Evolutionary conservation across 2,329 filamentous ascomycete genomes (phyloP).

Genomic region (Exophiala aquamarina): DNA sequence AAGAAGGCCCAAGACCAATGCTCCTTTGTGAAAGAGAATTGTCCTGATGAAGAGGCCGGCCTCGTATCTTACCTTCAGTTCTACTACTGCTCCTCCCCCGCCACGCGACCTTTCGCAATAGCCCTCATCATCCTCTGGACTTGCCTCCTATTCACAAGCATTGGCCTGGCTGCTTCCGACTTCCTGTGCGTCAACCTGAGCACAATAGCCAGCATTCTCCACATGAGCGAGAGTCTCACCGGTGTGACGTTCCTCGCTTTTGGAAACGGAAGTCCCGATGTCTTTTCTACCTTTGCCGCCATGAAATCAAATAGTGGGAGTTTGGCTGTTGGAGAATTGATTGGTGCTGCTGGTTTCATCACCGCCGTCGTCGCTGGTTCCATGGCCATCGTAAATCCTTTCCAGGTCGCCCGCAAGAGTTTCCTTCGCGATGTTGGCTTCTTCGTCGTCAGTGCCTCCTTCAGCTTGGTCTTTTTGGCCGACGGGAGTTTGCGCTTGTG

Average conservation of each 20-base stretch:
- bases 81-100: constrained; percentile 79
- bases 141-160: constrained; percentile 87
- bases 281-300: constrained; percentile 97
- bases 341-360: constrained; percentile 94
- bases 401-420: constrained; percentile 83
- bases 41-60: constrained; percentile 84
- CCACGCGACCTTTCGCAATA: constrained; percentile 76
- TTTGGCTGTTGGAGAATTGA: constrained; percentile 90
- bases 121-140: constrained; percentile 77
- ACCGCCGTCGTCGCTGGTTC: constrained; percentile 93
- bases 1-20: constrained; percentile 79
- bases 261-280: constrained; percentile 95
- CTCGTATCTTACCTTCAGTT: constrained; percentile 83
- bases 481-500: constrained; percentile 82
- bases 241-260: constrained; percentile 96
- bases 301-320: constrained; percentile 98
- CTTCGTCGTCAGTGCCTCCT: constrained; percentile 82
- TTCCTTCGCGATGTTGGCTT: constrained; percentile 91
- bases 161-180: constrained; percentile 95
- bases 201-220: constrained; percentile 84
- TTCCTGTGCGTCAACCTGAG: constrained; percentile 97
- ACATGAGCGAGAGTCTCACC: constrained; percentile 92
- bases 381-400: constrained; percentile 95
- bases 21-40: constrained; percentile 78
- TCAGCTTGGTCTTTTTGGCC: constrained; percentile 82